Base-by-base conservation (phyloP, 768 basidiomycete genomes). In the Rhodocollybia butyracea region DNA sequence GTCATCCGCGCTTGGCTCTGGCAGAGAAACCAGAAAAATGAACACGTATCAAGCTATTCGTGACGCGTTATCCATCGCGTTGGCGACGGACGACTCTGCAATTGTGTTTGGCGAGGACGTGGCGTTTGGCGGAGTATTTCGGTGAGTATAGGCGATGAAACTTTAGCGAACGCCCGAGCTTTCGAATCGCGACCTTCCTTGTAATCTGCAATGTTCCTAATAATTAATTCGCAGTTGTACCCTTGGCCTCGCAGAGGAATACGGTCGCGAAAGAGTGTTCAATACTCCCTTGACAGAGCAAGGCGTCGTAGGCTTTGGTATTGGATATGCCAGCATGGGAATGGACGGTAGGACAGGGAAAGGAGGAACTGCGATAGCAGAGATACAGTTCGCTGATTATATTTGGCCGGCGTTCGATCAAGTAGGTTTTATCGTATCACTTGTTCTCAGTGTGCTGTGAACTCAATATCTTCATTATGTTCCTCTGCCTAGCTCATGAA, bases 331-430 rank as follows among this genome's bases (percentile, higher is more conserved):
- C 0, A 74, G 87, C 10, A 96, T 97, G 88, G 94, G 94, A 17
- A 45, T 29, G n/a, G 26, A 27, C 3, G 43, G 43, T 22, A 34
- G 34, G 4, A 50, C 31, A 27, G 48, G 48, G 17, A 50, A 24
- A 26, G 48, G 48, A 22, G 48, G 48, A 13, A 50, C 91, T 3
- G 91, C 94, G 3, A 94, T 98, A 54, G 94, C 92, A 34, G 94
- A 98, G 70, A 91, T 97, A 56, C 89, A 92, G 64, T 94, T 94
- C 57, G 83, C 87, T 2, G 91, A 94, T 65, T 94, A 96, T 66
- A 95, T 96, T 57, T 95, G 78, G 65, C 94, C 94, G 11, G 94
- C 94, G 0, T 98, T 98, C 65, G 94, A 97, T 65, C 94, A 95
- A 79, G 91, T 88, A 10, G 11, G 43, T 46, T 19, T 17, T 40